Evolutionary conservation across 1,284 basidiomycete species (phyloP), one percentile per base, ranked within the genome.

Genomic region (Heterobasidion occidentale): DNA sequence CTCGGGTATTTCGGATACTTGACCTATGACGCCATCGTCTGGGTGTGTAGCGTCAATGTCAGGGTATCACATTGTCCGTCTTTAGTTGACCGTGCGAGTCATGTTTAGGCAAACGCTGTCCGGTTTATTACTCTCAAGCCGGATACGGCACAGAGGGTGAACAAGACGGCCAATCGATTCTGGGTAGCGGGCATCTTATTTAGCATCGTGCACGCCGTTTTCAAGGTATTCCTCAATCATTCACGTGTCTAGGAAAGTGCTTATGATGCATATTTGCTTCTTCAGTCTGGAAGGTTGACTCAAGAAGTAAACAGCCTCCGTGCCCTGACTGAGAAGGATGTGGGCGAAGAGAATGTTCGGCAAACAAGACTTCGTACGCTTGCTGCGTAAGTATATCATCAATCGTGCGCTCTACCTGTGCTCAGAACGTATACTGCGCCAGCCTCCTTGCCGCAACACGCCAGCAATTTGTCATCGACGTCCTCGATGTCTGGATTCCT

Each of bases 1-100:
- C 71, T 99, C 35, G 82, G 83, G 12, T 98, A 98, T 76, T 93
- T 92, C 58, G 86, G 86, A n/a, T 99, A 93, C 73, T 81, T 98
- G 54, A 73, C 82, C 12, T 84, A 88, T 64, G 94, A 98, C 70
- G 81, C 84, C 58, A 65, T 95, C 59, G 76, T 89, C 62, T 98
- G 93, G 93, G 91, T 94, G 66, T 50, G 83, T 68, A 44, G 7
- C 27, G 51, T 20, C 56, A 42, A 20, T 36, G 12, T 44, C 53
- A 14, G 14, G 7, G 17, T 36, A 46, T 36, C 1, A 3, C 20
- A 44, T 34, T 46, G 54, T 33, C 36, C 27, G 5, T 27, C 36
- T 55, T 7, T 44, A 17, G 42, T 17, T 45, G 17, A 45, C 12
- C 7, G 17, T 46, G 11, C 35, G 17, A 19, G 46, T 53, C 35